These are phyloP conservation scores for Pueraria montana DNA, from an alignment of 306 rosid species.

Conservation along the genomic window DNA sequence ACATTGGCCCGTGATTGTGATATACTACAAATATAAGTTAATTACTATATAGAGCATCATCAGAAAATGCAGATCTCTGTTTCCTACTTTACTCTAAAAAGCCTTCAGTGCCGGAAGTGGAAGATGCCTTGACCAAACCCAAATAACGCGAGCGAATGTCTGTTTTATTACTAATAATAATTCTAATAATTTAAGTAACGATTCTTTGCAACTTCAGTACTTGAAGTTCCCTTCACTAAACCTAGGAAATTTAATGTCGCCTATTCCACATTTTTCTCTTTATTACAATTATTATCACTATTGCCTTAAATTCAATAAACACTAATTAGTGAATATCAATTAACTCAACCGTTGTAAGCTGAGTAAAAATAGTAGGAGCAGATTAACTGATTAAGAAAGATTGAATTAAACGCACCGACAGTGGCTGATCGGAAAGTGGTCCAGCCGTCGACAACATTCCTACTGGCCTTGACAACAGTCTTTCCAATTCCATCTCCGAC, in stretches of 20 bases:
- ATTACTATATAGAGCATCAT: background rate
- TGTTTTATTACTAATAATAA: conserved; percentile 16
- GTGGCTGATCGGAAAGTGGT: conserved; percentile 94
- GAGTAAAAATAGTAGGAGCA: background rate
- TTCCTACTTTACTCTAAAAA: background rate
- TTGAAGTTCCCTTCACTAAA: background rate
- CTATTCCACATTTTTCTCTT: background rate
- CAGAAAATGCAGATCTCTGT: conserved; percentile 3
- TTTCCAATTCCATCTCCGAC: conserved; percentile 90
- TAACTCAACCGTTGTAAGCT: background rate
- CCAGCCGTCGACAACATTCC: conserved; percentile 88
- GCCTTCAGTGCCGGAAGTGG: background rate
- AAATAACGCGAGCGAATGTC: conserved; percentile 32
- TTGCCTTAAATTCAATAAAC: background rate
- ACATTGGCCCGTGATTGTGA: background rate
- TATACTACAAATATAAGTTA: background rate
- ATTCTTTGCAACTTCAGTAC: background rate
- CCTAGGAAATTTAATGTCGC: background rate
- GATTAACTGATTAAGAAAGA: background rate
- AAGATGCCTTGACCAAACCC: background rate
- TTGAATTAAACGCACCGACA: conserved; percentile 63
- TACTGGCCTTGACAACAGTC: conserved; percentile 76
- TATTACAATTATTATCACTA: background rate
- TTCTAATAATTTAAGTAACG: background rate
- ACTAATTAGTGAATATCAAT: background rate